Conservation (phyloP, 192 early-diverging fungal genomes). For the Endogone sp. region DNA sequence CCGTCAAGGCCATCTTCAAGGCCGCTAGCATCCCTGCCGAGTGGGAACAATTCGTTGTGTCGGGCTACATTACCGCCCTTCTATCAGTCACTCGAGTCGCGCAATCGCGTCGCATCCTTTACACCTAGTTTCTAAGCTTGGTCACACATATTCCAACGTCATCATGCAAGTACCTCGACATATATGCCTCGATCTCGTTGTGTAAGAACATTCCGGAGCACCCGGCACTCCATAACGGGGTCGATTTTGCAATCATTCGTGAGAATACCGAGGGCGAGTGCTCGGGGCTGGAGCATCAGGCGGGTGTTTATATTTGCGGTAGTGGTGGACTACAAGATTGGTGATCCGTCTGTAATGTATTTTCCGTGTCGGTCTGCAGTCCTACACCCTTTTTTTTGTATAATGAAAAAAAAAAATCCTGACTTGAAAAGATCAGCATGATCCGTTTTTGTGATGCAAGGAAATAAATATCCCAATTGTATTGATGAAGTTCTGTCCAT, state of each 20-base stretch:
- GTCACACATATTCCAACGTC: conserved; percentile 96
- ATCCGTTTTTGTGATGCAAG: no score
- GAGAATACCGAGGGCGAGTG: conserved; percentile 99
- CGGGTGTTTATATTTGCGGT: conserved; percentile 23
- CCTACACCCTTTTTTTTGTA: no score
- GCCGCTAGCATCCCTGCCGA: conserved; percentile 91
- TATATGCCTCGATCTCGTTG: conserved; percentile 93
- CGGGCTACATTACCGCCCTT: conserved; percentile 85
- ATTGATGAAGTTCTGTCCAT: no score
- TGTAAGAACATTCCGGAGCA: conserved; percentile 88
- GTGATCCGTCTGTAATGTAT: no score
- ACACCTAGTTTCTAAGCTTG: conserved; percentile 84
- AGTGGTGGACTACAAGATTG: no score
- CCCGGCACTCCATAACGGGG: conserved; percentile 84
- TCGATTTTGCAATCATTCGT: conserved; percentile 98
- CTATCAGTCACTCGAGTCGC: conserved; percentile 87
- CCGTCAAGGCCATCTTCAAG: conserved; percentile 93
- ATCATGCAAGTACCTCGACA: conserved; percentile 95
- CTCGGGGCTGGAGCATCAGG: conserved; percentile 95
- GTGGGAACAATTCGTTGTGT: conserved; percentile 97
- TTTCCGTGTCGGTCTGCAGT: conserved; percentile 36
- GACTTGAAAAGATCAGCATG: no score
- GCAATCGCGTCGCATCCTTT: conserved; percentile 76
- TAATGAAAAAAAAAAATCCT: no score
- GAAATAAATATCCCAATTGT: no score